Conservation (phyloP, 2,329 filamentous ascomycete genomes). For the Sclerotinia trifoliorum region DNA sequence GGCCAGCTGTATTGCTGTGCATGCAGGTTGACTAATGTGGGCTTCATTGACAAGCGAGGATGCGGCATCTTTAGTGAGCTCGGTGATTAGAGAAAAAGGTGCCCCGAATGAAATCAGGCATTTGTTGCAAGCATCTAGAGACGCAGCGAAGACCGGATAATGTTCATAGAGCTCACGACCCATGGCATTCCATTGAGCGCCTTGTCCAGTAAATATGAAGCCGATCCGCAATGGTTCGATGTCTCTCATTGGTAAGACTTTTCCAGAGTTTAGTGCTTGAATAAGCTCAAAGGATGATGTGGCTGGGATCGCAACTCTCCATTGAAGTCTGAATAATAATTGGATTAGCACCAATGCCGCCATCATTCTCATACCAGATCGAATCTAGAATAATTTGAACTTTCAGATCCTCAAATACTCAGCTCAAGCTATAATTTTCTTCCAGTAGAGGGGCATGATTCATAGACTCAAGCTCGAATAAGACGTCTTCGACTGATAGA, state of each 20-base stretch:
- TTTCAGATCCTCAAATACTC: too few relatives aligned
- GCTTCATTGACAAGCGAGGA: constrained; percentile 41
- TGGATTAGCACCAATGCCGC: not conserved
- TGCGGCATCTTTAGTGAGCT: constrained; percentile 41
- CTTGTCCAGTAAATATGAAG: constrained; percentile 31
- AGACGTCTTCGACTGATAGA: not conserved
- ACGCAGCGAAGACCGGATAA: constrained; percentile 41
- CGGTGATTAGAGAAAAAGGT: constrained; percentile 27
- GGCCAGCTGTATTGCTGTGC: constrained; percentile 48
- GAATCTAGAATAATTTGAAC: not conserved
- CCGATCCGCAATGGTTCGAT: constrained; percentile 27
- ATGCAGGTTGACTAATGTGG: constrained; percentile 46
- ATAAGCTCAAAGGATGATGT: constrained; percentile 35
- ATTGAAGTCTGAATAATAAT: constrained; percentile 26
- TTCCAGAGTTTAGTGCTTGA: constrained; percentile 40
- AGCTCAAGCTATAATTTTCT: too few relatives aligned
- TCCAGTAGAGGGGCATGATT: too few relatives aligned
- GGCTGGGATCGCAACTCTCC: constrained; percentile 34
- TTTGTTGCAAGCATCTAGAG: constrained; percentile 35
- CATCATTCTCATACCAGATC: not conserved
- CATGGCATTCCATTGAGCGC: constrained; percentile 33
- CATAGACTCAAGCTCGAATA: not conserved
- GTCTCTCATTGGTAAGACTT: constrained; percentile 29
- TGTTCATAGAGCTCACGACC: constrained; percentile 29
- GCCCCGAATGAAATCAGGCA: constrained; percentile 39